Conservation (phyloP, 495 filamentous ascomycete genomes). For the Thozetella sp. region DNA sequence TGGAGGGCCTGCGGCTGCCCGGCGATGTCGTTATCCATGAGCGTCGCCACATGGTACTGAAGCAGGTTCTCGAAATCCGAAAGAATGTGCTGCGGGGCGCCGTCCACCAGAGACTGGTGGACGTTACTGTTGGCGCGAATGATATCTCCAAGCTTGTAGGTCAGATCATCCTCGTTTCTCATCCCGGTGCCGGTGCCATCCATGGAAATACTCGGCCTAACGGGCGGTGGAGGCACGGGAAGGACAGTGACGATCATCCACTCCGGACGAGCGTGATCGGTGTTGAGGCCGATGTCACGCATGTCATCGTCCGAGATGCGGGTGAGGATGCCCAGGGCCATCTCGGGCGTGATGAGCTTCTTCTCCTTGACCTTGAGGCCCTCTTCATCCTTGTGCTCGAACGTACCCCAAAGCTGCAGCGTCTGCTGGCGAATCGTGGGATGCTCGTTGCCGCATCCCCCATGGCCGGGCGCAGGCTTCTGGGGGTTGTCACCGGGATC, state of each 20-base stretch:
- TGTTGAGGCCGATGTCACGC: slow-evolving; percentile 84
- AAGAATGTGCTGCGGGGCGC: slow-evolving; percentile 85
- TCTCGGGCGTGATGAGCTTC: slow-evolving; percentile 78
- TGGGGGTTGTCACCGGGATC: slow-evolving; percentile 52
- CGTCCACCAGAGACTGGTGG: slow-evolving; percentile 81
- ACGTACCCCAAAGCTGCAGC: slow-evolving; percentile 68
- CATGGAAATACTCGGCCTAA: slow-evolving; percentile 93
- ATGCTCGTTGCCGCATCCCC: slow-evolving; percentile 91
- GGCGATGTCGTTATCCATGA: slow-evolving; percentile 99
- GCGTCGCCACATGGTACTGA: slow-evolving; percentile 98
- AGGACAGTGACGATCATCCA: slow-evolving; percentile 98
- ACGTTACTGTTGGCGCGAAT: slow-evolving; percentile 97
- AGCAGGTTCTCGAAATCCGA: slow-evolving; percentile 87
- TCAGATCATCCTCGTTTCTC: slow-evolving; percentile 97
- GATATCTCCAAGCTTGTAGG: slow-evolving; percentile 97
- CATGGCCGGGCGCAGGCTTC: slow-evolving; percentile 59
- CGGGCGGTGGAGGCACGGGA: slow-evolving; percentile 92
- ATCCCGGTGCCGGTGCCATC: slow-evolving; percentile 85
- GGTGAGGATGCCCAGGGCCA: slow-evolving; percentile 82
- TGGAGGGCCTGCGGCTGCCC: slow-evolving; percentile 94
- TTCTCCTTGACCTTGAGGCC: slow-evolving; percentile 81
- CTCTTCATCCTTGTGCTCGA: slow-evolving; percentile 65
- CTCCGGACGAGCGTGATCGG: slow-evolving; percentile 91
- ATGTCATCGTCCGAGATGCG: slow-evolving; percentile 81
- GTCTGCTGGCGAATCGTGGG: slow-evolving; percentile 85